phyloP scores from a whole-genome alignment of 1,139 yeast genomes.

The Yamadazyma buinensis region DNA sequence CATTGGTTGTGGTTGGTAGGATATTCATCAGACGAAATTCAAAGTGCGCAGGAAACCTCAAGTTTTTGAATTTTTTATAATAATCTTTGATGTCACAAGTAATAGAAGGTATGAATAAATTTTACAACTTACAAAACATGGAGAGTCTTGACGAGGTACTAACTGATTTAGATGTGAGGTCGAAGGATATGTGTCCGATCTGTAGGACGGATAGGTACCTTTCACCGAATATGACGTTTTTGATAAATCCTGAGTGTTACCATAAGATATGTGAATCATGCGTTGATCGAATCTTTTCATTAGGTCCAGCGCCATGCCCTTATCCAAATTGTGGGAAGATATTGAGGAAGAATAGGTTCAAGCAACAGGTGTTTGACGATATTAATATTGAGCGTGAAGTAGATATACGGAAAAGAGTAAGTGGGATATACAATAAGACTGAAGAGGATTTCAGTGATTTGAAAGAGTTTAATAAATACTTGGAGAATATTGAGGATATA shows the following conservation, averaged over 20 bases:
- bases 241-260: slow-evolving; percentile 95
- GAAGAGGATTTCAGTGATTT: slow-evolving; percentile 65
- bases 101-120: slow-evolving; percentile 6
- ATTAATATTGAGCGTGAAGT: slow-evolving; percentile 86
- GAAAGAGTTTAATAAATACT: slow-evolving; percentile 64
- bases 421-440: slow-evolving; percentile 74
- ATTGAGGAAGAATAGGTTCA: slow-evolving; percentile 82
- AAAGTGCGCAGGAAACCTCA: too few species aligned
- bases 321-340: slow-evolving; percentile 88
- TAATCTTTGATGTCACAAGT: slow-evolving; percentile 6
- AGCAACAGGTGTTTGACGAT: slow-evolving; percentile 89
- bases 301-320: slow-evolving; percentile 97
- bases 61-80: too few species aligned
- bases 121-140: background rate
- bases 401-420: slow-evolving; percentile 79
- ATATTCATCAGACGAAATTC: background rate
- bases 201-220: slow-evolving; percentile 93
- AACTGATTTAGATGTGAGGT: slow-evolving; percentile 27
- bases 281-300: slow-evolving; percentile 86
- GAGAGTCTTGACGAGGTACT: background rate
- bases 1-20: slow-evolving; percentile 1
- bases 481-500: slow-evolving; percentile 80
- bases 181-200: slow-evolving; percentile 91
- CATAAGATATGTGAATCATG: slow-evolving; percentile 97
- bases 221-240: slow-evolving; percentile 88